phyloP scores from a whole-genome alignment of 163 green algal species.

The Chlamydomonas reinhardtii region DNA sequence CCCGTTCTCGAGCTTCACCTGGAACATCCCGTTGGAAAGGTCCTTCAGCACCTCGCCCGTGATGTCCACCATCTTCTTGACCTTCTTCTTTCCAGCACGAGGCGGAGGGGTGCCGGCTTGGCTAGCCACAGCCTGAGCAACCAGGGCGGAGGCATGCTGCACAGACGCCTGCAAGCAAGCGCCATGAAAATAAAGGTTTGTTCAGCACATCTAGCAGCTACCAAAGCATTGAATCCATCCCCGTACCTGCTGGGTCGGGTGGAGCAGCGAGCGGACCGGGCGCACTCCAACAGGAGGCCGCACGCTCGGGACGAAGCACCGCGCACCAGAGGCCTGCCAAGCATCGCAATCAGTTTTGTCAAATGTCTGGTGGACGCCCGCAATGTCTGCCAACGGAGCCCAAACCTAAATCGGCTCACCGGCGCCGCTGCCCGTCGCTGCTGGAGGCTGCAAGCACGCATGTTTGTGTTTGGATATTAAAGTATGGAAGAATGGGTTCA shows the following conservation, averaged over 20 bases:
- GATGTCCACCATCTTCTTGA: constrained; percentile 68
- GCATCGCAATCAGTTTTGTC: neutral
- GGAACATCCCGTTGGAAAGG: constrained; percentile 70
- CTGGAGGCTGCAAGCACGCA: no score
- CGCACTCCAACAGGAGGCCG: constrained; percentile 17
- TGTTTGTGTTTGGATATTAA: neutral
- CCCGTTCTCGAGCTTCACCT: constrained; percentile 72
- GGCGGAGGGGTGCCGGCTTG: constrained; percentile 24
- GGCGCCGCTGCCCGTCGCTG: no score
- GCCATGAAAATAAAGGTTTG: no score
- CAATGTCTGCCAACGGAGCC: no score
- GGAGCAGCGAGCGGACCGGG: constrained; percentile 17
- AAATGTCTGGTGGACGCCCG: no score
- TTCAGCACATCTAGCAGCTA: no score
- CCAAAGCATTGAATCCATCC: no score
- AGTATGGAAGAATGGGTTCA: no score
- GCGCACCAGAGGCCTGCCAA: neutral
- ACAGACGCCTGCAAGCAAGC: no score
- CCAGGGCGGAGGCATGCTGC: neutral
- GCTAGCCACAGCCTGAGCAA: constrained; percentile 2
- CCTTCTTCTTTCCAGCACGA: constrained; percentile 59
- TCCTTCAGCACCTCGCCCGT: constrained; percentile 60
- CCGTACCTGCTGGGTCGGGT: neutral
- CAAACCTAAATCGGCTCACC: no score
- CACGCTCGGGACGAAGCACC: constrained; percentile 21